phyloP scores from a whole-genome alignment of 139 green algal species.

The Tetradesmus obliquus region DNA sequence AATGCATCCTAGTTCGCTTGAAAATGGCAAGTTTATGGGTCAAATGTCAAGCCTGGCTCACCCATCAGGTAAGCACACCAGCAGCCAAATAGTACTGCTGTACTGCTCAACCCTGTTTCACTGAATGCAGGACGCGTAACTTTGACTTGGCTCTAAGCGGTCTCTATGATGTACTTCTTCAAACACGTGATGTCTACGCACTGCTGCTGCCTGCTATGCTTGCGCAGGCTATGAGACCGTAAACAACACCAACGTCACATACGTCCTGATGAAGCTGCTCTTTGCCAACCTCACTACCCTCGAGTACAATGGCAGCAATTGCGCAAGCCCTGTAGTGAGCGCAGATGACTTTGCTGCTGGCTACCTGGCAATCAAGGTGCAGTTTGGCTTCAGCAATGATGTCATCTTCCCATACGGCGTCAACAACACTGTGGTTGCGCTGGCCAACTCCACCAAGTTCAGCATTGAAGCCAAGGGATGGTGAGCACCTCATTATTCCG shows the following conservation, averaged over 20 bases:
- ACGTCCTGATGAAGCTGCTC: background rate
- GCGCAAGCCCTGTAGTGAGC: background rate
- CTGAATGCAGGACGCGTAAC: too few species aligned
- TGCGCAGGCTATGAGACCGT: background rate
- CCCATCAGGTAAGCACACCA: too few species aligned
- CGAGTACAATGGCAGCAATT: background rate
- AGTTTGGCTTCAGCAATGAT: conserved; percentile 1
- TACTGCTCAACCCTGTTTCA: too few species aligned
- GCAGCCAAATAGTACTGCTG: too few species aligned
- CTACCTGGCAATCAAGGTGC: background rate
- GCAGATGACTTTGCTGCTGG: background rate
- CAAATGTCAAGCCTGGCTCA: too few species aligned
- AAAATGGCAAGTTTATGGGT: too few species aligned
- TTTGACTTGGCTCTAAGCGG: too few species aligned
- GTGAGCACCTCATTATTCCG: background rate
- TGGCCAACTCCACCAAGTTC: conserved; percentile 28
- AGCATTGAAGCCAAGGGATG: background rate
- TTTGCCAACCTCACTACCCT: background rate
- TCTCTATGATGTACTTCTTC: too few species aligned
- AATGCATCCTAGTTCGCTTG: too few species aligned
- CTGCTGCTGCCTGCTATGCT: background rate
- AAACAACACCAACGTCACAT: conserved; percentile 7
- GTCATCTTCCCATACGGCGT: conserved; percentile 11
- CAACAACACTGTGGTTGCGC: conserved; percentile 30
- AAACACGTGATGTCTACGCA: too few species aligned